These are phyloP conservation scores for Mortierella sp. DNA, from an alignment of 371 early-diverging fungal species.

Conservation along the genomic window DNA sequence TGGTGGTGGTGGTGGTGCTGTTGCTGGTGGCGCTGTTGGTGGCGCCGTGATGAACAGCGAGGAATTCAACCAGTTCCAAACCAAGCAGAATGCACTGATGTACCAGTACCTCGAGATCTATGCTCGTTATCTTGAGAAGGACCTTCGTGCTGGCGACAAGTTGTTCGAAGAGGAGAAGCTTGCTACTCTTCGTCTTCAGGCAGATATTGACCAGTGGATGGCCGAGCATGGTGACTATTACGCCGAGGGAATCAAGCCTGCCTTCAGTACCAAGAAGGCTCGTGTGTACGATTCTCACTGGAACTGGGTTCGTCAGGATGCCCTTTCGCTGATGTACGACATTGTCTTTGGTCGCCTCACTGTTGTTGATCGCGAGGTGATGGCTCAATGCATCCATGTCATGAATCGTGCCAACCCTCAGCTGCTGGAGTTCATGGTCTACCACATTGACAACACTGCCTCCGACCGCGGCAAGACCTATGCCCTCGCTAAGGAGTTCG, in stretches of 20 bases:
- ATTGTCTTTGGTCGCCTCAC: constrained; percentile 91
- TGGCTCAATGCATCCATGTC: constrained; percentile 89
- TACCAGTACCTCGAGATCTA: constrained; percentile 89
- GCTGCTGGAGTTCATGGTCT: constrained; percentile 88
- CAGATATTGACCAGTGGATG: constrained; percentile 88
- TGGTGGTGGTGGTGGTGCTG: constrained; percentile 65
- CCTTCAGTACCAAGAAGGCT: constrained; percentile 87
- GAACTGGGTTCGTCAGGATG: constrained; percentile 98
- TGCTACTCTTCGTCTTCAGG: constrained; percentile 76
- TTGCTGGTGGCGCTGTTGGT: constrained; percentile 65
- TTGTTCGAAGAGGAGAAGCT: constrained; percentile 76
- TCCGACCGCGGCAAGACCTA: constrained; percentile 86
- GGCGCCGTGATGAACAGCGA: constrained; percentile 87
- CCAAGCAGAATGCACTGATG: constrained; percentile 83
- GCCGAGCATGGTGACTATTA: constrained; percentile 92
- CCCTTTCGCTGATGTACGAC: constrained; percentile 89
- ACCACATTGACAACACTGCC: constrained; percentile 79
- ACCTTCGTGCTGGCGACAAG: constrained; percentile 84
- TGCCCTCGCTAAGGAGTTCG: constrained; percentile 83
- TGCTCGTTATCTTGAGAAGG: constrained; percentile 89
- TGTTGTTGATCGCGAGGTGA: constrained; percentile 92
- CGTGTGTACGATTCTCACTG: constrained; percentile 94
- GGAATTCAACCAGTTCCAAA: constrained; percentile 85
- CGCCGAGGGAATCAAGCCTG: constrained; percentile 87
- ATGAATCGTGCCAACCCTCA: constrained; percentile 92